Conservation (phyloP, 768 basidiomycete species). For the Lentinula detonsa region DNA sequence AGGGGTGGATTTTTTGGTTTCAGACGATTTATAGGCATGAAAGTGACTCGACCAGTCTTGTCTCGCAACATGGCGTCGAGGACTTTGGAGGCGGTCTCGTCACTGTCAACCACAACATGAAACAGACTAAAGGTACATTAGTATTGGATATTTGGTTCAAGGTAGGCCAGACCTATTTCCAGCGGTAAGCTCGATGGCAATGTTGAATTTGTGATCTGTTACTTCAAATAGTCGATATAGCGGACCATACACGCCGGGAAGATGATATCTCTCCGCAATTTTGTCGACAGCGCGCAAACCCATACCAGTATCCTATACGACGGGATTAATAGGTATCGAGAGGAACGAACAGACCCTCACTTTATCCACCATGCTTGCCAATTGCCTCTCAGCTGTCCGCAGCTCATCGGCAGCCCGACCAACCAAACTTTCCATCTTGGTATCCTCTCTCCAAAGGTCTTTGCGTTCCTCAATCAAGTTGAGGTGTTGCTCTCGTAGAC, state of each 20-base stretch:
- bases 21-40: conserved; percentile 96
- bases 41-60: conserved; percentile 91
- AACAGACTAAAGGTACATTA: conserved; percentile 57
- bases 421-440: conserved; percentile 75
- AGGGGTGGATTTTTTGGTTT: conserved; percentile 63
- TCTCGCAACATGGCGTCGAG: conserved; percentile 92
- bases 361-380: conserved; percentile 96
- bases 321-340: conserved; percentile 1
- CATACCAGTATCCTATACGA: conserved; percentile 77
- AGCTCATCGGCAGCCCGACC: conserved; percentile 77
- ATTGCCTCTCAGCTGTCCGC: conserved; percentile 66
- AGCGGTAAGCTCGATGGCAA: conserved; percentile 89
- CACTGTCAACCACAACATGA: conserved; percentile 97
- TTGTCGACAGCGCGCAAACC: conserved; percentile 84
- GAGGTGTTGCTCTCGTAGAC: conserved; percentile 61
- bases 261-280: conserved; percentile 68
- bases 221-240: conserved; percentile 92
- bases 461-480: conserved; percentile 78
- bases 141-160: conserved; percentile 3
- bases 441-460: conserved; percentile 93
- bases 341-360: conserved; percentile 31
- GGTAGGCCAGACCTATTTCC: conserved; percentile 72
- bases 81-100: conserved; percentile 87
- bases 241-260: conserved; percentile 89
- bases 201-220: conserved; percentile 82